Base-by-base conservation (phyloP, 257 asterid species). In the Nicotiana noctiflora region DNA sequence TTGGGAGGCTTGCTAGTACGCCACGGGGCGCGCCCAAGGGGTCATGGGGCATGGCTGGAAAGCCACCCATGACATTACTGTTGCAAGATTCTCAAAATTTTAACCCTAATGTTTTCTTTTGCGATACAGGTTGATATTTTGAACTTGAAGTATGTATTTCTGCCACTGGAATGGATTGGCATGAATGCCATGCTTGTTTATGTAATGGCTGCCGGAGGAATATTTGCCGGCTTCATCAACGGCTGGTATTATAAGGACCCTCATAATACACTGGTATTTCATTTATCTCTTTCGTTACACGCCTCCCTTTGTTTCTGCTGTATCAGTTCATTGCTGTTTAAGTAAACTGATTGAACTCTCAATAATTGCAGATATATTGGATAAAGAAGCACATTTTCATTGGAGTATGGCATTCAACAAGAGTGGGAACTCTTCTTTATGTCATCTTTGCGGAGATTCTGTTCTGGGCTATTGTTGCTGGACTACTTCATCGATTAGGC, bases 171-270 rank as follows among this genome's bases (percentile, higher is more conserved):
- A 84, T 93, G 97, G 97, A 93, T 93, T 10, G 97, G 97, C 19
- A 88, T 88, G 94, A 93, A 93, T 32, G 97, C 94, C 1, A 93
- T 93, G 97, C 90, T 93, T n/a, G 96, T 93, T 15, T 93, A 91
- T 81, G 97, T 93, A 21, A 87, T 93, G 96, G 97, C 94, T 9
- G 96, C 94, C 3, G 92, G 27, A 79, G 94, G 90, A 65, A 87
- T 92, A 51, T 90, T 93, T 66, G 94, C 96, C 14, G 94, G 94
- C 77, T 93, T 93, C 64, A 83, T 93, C 80, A 93, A 91, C 25
- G 97, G 96, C 17, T 93, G 97, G 97, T 93, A 93, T 81, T 91
- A 86, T 12, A 92, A 84, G n/a, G 81, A 88, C 61, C 94, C 94
- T 51, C 90, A 84, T 61, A 93, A 91, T 83, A 93, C 92, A 21